Evolutionary conservation across 441 rosid species (phyloP).

Genomic region (Francoa sonchifolia): DNA sequence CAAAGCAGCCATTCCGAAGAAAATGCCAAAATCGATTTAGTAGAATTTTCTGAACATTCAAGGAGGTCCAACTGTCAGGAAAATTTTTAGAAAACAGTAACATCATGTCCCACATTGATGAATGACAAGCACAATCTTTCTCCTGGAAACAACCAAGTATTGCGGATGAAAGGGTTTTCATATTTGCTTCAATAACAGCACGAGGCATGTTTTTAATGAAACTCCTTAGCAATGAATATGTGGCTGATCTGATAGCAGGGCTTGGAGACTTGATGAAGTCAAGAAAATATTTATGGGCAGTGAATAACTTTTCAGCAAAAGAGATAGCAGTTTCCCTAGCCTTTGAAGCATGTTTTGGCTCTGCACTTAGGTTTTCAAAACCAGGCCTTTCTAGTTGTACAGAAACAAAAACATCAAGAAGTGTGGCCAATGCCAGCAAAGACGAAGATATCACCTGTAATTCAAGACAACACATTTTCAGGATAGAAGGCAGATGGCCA

Average conservation of each 20-base stretch:
- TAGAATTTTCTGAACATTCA: conserved; percentile 61
- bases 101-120: conserved; percentile 82
- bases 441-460: conserved; percentile 77
- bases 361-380: conserved; percentile 39
- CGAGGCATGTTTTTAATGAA: conserved; percentile 63
- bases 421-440: conserved; percentile 72
- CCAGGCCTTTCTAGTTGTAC: conserved; percentile 43
- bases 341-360: conserved; percentile 60
- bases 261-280: conserved; percentile 66
- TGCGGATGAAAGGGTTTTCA: conserved; percentile 52
- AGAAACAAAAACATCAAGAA: conserved; percentile 63
- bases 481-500: background rate
- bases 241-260: conserved; percentile 67
- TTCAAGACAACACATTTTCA: conserved; percentile 11
- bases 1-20: conserved; percentile 77
- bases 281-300: conserved; percentile 53
- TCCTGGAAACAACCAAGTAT: conserved; percentile 83
- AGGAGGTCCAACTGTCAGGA: conserved; percentile 63
- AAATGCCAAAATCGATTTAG: conserved; percentile 61
- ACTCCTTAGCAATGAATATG: conserved; percentile 60
- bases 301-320: conserved; percentile 68
- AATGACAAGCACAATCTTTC: conserved; percentile 76
- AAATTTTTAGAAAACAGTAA: conserved; percentile 65
- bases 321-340: conserved; percentile 61
- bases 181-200: conserved; percentile 46